These are phyloP conservation scores for Solanum acaule DNA, from an alignment of 257 asterid species.

Conservation along the genomic window DNA sequence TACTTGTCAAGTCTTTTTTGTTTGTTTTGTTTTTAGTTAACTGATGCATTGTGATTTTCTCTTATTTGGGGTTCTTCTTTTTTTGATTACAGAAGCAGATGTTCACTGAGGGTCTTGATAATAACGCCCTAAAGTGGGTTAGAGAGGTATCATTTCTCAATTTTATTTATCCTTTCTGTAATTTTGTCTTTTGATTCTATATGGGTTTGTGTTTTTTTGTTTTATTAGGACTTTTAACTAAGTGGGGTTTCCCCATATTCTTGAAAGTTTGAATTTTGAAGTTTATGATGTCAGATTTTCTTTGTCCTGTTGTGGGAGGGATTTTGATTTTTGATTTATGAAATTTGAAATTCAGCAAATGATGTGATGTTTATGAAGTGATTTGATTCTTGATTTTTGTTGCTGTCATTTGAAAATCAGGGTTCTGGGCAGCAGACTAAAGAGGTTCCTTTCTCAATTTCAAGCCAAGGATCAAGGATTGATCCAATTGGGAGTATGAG, in stretches of 20 bases:
- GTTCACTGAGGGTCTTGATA: constrained; percentile 47
- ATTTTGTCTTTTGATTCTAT: neutral
- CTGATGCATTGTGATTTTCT: neutral
- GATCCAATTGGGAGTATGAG: constrained; percentile 26
- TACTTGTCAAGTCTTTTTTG: neutral
- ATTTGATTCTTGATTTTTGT: neutral
- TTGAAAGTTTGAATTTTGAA: neutral
- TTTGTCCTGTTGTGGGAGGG: neutral
- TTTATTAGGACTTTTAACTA: neutral
- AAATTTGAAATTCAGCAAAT: neutral
- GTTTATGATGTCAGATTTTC: neutral
- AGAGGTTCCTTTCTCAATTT: constrained; percentile 18
- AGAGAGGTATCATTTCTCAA: constrained; percentile 19
- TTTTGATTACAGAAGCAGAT: constrained; percentile 8
- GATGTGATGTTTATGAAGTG: neutral
- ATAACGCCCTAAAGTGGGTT: constrained; percentile 47
- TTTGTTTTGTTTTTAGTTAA: neutral
- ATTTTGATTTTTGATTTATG: neutral
- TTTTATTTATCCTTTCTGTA: neutral
- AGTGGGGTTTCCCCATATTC: neutral
- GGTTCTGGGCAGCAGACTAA: constrained; percentile 22
- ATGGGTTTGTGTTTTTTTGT: neutral
- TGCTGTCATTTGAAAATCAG: constrained; percentile 4
- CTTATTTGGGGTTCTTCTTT: neutral
- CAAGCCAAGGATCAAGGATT: constrained; percentile 13